phyloP scores from a whole-genome alignment of 139 green algal genomes.

The Asterochloris sp. region DNA sequence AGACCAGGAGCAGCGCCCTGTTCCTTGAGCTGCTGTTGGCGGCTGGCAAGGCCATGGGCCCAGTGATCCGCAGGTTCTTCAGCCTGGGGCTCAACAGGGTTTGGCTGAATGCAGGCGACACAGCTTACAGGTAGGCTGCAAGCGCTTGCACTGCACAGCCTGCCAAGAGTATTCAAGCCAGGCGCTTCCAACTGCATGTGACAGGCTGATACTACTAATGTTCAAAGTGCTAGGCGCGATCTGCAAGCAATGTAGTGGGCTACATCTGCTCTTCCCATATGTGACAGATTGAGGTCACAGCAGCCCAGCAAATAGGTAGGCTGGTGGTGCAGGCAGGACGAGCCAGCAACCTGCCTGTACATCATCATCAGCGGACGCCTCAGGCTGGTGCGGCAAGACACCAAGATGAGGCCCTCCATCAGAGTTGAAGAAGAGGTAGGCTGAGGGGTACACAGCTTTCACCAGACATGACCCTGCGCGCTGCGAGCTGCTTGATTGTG shows the following conservation, averaged over 20 bases:
- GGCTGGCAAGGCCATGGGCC: constrained; percentile 47
- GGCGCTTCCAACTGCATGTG: background rate
- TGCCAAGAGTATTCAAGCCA: background rate
- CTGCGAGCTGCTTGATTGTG: no score
- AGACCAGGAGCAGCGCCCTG: background rate
- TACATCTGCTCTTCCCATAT: background rate
- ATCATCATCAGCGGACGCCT: constrained; percentile 72
- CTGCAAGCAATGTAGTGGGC: background rate
- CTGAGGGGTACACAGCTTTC: background rate
- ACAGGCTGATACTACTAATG: background rate
- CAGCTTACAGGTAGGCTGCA: constrained; percentile 46
- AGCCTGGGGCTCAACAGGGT: constrained; percentile 71
- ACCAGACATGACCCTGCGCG: background rate
- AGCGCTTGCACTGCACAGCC: background rate
- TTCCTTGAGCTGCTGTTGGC: constrained; percentile 58
- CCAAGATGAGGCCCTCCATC: constrained; percentile 8
- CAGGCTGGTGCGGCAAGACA: constrained; percentile 46
- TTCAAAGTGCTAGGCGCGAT: background rate
- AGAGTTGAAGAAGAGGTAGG: constrained; percentile 54
- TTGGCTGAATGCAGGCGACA: constrained; percentile 65
- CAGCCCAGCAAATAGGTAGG: no score
- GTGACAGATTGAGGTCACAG: background rate
- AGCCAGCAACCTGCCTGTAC: constrained; percentile 64
- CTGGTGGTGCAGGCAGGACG: constrained; percentile 29
- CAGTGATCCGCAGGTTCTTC: constrained; percentile 68